Percentiles rank a stretch among this genome's conserved stretches.
phyloP scores from a whole-genome alignment of 2,329 filamentous ascomycete species.

The Neofusicoccum umdonicola region DNA sequence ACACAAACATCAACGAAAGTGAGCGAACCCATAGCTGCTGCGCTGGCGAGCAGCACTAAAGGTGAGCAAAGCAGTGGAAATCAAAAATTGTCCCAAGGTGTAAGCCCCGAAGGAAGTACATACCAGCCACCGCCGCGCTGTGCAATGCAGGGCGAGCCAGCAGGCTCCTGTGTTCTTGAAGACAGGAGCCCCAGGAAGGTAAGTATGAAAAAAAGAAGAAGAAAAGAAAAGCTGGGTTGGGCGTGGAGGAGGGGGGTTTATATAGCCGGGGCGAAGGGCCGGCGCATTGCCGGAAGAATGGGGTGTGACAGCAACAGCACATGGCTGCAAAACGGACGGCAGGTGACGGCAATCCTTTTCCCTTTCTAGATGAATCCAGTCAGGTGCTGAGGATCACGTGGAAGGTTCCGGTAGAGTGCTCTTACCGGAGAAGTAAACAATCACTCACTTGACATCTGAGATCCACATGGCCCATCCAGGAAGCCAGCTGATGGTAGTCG shows the following conservation, averaged over 20 bases:
- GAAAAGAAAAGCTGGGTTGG: not conserved
- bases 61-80: not conserved
- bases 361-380: too few relatives aligned
- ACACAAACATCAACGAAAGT: not conserved
- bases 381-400: too few relatives aligned
- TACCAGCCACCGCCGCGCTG: not conserved
- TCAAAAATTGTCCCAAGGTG: conserved; percentile 4
- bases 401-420: too few relatives aligned
- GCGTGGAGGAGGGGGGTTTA: not conserved
- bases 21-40: not conserved
- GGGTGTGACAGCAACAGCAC: too few relatives aligned
- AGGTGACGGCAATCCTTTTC: too few relatives aligned
- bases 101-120: conserved; percentile 6
- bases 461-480: too few relatives aligned
- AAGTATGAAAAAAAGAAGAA: not conserved
- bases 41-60: not conserved
- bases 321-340: too few relatives aligned
- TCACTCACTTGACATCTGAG: too few relatives aligned
- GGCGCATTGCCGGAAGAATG: too few relatives aligned
- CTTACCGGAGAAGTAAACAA: too few relatives aligned
- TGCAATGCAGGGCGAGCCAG: not conserved
- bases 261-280: not conserved
- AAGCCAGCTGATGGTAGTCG: too few relatives aligned
- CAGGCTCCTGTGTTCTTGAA: not conserved
- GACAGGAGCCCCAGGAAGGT: not conserved